Conservation (phyloP, 2,329 filamentous ascomycete genomes). For the Beauveria sp. region DNA sequence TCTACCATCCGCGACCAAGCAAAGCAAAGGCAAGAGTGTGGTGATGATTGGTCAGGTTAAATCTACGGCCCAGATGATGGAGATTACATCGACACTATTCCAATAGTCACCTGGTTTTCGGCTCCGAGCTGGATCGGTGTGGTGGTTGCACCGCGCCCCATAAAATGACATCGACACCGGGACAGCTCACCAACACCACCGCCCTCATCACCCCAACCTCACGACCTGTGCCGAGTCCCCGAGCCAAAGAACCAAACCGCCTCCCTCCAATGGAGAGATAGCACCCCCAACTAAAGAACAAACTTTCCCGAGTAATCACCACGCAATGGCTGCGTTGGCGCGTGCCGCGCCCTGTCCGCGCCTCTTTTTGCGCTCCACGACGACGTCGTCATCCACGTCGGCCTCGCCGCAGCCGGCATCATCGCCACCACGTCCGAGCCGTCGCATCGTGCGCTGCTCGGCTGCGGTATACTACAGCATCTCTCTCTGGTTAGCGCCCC, state of each 20-base stretch:
- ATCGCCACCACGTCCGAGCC: neutral
- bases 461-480: neutral
- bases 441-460: neutral
- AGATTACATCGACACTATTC: neutral
- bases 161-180: conserved; percentile 5
- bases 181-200: neutral
- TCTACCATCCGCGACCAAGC: too few relatives aligned
- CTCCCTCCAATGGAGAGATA: neutral
- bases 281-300: neutral
- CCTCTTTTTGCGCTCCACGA: neutral
- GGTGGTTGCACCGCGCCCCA: neutral
- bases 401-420: neutral
- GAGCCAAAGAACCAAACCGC: neutral
- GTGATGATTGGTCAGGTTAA: neutral
- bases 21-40: neutral
- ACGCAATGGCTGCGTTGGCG: neutral
- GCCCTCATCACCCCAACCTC: neutral
- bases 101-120: neutral
- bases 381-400: neutral
- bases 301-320: neutral
- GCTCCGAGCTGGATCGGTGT: neutral
- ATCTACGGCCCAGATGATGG: neutral
- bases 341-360: neutral
- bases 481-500: neutral
- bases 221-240: neutral